Base-by-base conservation (phyloP, 164 flowering plant species). In the Tetrastigma voinierianum region DNA sequence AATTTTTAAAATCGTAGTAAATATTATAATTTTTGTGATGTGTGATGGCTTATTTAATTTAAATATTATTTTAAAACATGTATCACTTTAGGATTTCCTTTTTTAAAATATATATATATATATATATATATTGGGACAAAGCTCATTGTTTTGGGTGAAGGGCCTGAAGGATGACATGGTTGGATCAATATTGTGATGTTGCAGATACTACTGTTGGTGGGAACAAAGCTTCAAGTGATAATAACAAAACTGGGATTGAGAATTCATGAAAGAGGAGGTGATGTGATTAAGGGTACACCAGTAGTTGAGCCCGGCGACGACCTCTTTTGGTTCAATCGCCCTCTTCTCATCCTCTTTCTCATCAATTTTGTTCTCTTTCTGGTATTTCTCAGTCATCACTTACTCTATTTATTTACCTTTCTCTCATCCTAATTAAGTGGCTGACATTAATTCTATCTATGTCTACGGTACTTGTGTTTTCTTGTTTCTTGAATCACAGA, bases 251-350 rank as follows among this genome's bases (percentile, higher is more conserved):
- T 86, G 86, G 88, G 85, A 3, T 61, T 80, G 54, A 72, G 78
- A 55, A 81, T 86, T 63, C 78, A 77, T 44, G 88, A 86, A 4
- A 73, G 84, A 68, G 88, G 84, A 68, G 88, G 88, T 8, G 83
- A 80, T 24, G 80, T 86, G 24, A 81, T 86, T 1, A 82, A 62
- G 66, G 90, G 90, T 17, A 74, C 78, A 8, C 88, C 88, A 2
- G 70, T 82, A 57, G 90, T 86, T 51, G 70, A 82, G 67, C 90
- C 88, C 0, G 83, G 81, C 1, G 85, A 86, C 57, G 81, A 86
- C n/a, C 78, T 86, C 11, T 86, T 84, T 70, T 86, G 90, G 90
- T 86, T 86, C 55, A 77, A 76, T 5, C 64, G 75, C 43, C 90
- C 90, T 2, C 74, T 70, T 3, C 57, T 82, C 64, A 70, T 86